Percentiles rank a stretch among this genome's conserved stretches.
phyloP scores from a whole-genome alignment of 148 eudicot species.

The Vaccinium myrtillus region DNA sequence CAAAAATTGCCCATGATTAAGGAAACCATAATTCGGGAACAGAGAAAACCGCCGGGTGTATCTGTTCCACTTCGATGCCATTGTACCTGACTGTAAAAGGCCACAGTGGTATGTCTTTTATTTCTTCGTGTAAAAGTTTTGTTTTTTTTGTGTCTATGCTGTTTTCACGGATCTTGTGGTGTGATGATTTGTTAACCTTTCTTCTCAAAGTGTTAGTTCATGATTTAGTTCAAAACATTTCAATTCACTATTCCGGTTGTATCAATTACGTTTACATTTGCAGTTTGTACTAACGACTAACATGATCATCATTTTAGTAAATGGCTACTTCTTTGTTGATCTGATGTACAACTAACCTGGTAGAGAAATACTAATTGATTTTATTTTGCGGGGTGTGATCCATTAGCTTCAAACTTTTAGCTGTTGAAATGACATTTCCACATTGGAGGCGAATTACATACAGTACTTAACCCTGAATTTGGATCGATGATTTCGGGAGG shows the following conservation, averaged over 20 bases:
- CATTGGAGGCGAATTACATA: not conserved
- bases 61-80: slow-evolving; percentile 88
- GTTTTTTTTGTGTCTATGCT: not conserved
- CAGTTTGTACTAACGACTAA: not conserved
- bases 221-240: not conserved
- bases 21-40: slow-evolving; percentile 72
- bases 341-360: not conserved
- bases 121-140: not conserved
- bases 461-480: not conserved
- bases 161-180: not conserved
- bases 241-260: not conserved
- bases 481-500: not conserved
- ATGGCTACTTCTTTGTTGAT: not conserved
- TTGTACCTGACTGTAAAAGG: slow-evolving; percentile 55
- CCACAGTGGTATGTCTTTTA: not conserved
- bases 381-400: not conserved
- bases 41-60: slow-evolving; percentile 73
- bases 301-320: not conserved
- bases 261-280: not conserved
- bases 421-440: not conserved
- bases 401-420: not conserved
- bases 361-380: not conserved
- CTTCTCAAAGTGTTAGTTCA: not conserved
- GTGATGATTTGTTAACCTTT: not conserved
- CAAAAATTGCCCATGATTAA: slow-evolving; percentile 77